Conservation (phyloP, 2,329 filamentous ascomycete genomes). For the Chalara sp. region DNA sequence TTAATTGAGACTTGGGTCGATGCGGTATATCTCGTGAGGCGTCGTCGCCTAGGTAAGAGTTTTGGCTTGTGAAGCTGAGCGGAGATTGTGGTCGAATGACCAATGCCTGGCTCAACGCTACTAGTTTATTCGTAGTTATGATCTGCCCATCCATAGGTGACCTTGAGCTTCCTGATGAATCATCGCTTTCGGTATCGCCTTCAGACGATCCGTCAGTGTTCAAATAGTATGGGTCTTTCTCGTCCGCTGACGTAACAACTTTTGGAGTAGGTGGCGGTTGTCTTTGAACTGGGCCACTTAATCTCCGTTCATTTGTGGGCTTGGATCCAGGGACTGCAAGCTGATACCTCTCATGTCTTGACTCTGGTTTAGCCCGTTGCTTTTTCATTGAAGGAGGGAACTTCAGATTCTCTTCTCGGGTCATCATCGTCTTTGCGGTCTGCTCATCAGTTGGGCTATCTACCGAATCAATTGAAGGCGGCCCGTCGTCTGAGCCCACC, state of each 20-base stretch:
- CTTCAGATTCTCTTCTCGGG: constrained; percentile 26
- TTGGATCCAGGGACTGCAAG: neutral
- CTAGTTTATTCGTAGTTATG: constrained; percentile 19
- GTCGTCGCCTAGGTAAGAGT: constrained; percentile 14
- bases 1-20: constrained; percentile 11
- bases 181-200: constrained; percentile 13
- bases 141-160: constrained; percentile 10
- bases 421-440: constrained; percentile 20
- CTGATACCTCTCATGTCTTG: neutral
- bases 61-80: constrained; percentile 16
- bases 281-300: constrained; percentile 1
- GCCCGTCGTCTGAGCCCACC: constrained; percentile 1
- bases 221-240: constrained; percentile 6
- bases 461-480: constrained; percentile 17
- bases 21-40: constrained; percentile 11
- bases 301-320: neutral
- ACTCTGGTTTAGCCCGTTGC: constrained; percentile 18
- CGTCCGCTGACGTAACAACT: constrained; percentile 10
- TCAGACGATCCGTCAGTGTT: constrained; percentile 17
- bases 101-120: constrained; percentile 12
- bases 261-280: constrained; percentile 8
- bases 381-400: constrained; percentile 24
- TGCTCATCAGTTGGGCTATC: constrained; percentile 13
- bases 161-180: constrained; percentile 2
- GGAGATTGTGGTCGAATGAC: constrained; percentile 9